Percentiles rank a stretch among this genome's conserved stretches.
phyloP scores from a whole-genome alignment of 495 filamentous ascomycete genomes.

The Cercophora scortea region DNA sequence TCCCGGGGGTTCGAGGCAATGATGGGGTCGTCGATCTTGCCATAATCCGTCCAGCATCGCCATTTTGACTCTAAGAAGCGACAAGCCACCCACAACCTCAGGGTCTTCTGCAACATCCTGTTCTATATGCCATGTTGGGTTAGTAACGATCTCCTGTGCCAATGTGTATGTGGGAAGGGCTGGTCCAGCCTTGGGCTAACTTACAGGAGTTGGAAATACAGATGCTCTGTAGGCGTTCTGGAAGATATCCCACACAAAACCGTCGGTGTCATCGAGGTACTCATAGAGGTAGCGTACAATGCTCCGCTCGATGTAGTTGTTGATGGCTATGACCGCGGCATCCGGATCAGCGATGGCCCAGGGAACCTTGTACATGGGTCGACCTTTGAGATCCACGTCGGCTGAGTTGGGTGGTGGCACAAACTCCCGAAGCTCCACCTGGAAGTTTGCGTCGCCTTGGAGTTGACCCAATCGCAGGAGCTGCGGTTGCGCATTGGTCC shows the following conservation, averaged over 20 bases:
- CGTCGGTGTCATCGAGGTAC: slow-evolving; percentile 25
- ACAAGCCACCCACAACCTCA: slow-evolving; percentile 31
- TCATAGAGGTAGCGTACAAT: slow-evolving; percentile 20
- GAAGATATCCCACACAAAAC: slow-evolving; percentile 29
- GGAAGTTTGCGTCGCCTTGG: slow-evolving; percentile 9
- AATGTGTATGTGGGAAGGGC: not conserved
- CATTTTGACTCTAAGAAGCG: slow-evolving; percentile 32
- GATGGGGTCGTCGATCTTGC: slow-evolving; percentile 18
- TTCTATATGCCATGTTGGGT: slow-evolving; percentile 14
- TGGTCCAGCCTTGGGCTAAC: not conserved
- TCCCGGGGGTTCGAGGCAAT: slow-evolving; percentile 16
- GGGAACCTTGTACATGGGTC: slow-evolving; percentile 29
- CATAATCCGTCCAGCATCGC: slow-evolving; percentile 24
- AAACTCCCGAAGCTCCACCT: slow-evolving; percentile 26
- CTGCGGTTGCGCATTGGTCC: slow-evolving; percentile 15
- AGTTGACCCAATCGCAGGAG: slow-evolving; percentile 23
- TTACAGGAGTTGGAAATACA: slow-evolving; percentile 23
- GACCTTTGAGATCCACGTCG: slow-evolving; percentile 24
- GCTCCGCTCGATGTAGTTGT: slow-evolving; percentile 20
- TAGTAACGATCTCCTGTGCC: not conserved
- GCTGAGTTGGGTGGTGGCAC: slow-evolving; percentile 14
- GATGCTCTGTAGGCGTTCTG: slow-evolving; percentile 23
- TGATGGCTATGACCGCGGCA: slow-evolving; percentile 20
- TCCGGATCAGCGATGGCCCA: slow-evolving; percentile 30
- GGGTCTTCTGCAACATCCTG: slow-evolving; percentile 23